These are phyloP conservation scores for Verticillium longisporum DNA, from an alignment of 2,329 filamentous ascomycete genomes.

Conservation along the genomic window DNA sequence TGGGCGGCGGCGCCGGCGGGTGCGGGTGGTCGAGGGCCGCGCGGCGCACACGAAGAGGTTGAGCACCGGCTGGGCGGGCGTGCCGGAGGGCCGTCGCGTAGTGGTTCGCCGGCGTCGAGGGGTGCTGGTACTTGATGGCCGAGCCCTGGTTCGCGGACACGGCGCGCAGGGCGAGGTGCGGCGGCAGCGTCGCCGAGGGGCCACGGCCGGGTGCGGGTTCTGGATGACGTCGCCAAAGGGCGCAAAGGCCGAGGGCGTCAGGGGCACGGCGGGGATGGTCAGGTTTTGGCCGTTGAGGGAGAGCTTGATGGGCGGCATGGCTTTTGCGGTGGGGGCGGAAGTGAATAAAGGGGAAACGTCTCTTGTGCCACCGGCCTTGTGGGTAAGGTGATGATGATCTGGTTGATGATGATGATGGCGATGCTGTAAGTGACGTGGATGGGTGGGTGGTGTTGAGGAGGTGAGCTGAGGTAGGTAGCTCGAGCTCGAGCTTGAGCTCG, in stretches of 20 bases:
- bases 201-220: slow-evolving; percentile 57
- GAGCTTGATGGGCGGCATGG: slow-evolving; percentile 1
- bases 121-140: slow-evolving; percentile 77
- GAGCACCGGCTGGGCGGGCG: slow-evolving; percentile 56
- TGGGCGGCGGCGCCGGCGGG: slow-evolving; percentile 2
- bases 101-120: slow-evolving; percentile 65
- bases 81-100: slow-evolving; percentile 60
- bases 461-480: too few relatives aligned
- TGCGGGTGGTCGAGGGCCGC: slow-evolving; percentile 34
- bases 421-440: too few relatives aligned
- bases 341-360: too few relatives aligned
- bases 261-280: slow-evolving; percentile 52
- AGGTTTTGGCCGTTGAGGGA: slow-evolving; percentile 9
- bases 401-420: too few relatives aligned
- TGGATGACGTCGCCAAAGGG: slow-evolving; percentile 78
- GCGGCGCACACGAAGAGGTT: slow-evolving; percentile 87
- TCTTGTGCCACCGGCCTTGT: too few relatives aligned
- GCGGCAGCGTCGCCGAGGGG: slow-evolving; percentile 38
- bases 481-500: too few relatives aligned
- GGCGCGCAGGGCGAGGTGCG: slow-evolving; percentile 31
- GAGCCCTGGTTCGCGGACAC: slow-evolving; percentile 76
- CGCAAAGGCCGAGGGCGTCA: slow-evolving; percentile 63
- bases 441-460: too few relatives aligned
- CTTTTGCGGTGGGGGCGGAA: too few relatives aligned
- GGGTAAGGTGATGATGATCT: too few relatives aligned